Conservation (phyloP, 2,329 filamentous ascomycete species). For the Claviceps maximensis region DNA sequence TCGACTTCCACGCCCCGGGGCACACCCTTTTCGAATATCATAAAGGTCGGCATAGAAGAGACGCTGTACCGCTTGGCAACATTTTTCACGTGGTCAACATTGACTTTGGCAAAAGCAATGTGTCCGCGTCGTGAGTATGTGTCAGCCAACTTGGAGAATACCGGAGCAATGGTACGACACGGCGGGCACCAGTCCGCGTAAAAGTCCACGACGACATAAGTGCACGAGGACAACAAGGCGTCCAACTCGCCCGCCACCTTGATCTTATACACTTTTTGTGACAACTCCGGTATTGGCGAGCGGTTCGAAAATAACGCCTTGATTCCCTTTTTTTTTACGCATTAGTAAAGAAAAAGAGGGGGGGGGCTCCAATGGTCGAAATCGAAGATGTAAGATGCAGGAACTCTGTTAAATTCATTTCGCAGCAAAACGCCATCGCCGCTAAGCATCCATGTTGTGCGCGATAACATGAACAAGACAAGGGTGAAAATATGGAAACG, state of each 20-base stretch:
- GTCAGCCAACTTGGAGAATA: slow-evolving; percentile 36
- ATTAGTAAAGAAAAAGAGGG: not conserved
- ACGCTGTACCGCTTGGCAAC: slow-evolving; percentile 56
- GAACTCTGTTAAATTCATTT: too few species aligned
- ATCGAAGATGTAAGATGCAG: not conserved
- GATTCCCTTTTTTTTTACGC: not conserved
- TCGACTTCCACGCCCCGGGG: slow-evolving; percentile 18
- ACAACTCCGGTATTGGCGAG: slow-evolving; percentile 26
- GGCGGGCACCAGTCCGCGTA: slow-evolving; percentile 38
- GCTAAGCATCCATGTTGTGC: not conserved
- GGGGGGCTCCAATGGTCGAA: not conserved
- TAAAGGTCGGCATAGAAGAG: slow-evolving; percentile 87
- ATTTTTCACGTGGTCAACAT: slow-evolving; percentile 13
- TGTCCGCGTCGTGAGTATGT: slow-evolving; percentile 11
- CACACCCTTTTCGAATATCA: slow-evolving; percentile 70
- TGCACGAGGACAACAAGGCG: slow-evolving; percentile 23
- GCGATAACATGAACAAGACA: not conserved
- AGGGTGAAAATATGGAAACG: too few species aligned
- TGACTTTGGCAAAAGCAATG: slow-evolving; percentile 10
- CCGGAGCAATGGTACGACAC: slow-evolving; percentile 33
- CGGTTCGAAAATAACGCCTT: not conserved
- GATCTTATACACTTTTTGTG: slow-evolving; percentile 24
- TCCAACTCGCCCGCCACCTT: slow-evolving; percentile 19
- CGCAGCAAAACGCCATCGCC: not conserved
- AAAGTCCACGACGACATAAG: slow-evolving; percentile 34